phyloP scores from a whole-genome alignment of 495 filamentous ascomycete genomes.

The Niebla homalea region DNA sequence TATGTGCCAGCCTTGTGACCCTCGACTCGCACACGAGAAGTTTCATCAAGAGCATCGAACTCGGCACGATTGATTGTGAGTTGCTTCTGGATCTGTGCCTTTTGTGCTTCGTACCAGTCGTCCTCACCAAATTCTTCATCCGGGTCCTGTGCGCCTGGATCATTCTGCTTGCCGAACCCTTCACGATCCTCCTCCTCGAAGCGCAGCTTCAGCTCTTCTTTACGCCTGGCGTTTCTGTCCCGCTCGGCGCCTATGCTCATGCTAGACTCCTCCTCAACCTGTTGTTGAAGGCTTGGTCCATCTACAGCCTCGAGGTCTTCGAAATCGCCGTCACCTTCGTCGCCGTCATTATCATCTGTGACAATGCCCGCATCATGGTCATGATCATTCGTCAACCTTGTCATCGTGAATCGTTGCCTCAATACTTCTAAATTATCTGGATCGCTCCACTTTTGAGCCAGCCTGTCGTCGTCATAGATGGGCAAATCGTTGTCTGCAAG shows the following conservation, averaged over 20 bases:
- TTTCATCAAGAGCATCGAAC: constrained; percentile 71
- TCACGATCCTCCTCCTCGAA: constrained; percentile 97
- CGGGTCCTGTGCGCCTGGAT: constrained; percentile 40
- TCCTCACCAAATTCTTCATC: constrained; percentile 84
- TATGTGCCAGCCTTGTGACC: constrained; percentile 91
- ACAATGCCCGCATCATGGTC: constrained; percentile 32
- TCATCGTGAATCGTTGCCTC: constrained; percentile 57
- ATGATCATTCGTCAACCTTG: constrained; percentile 38
- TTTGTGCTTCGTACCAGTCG: constrained; percentile 96
- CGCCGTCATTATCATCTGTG: constrained; percentile 36
- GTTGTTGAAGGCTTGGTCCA: constrained; percentile 32
- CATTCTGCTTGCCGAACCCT: constrained; percentile 69
- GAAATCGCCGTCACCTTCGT: constrained; percentile 79
- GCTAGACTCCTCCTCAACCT: constrained; percentile 23
- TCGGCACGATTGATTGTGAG: constrained; percentile 87
- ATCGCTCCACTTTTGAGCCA: constrained; percentile 76
- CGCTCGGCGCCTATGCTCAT: constrained; percentile 65
- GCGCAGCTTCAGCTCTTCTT: constrained; percentile 84
- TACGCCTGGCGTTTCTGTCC: constrained; percentile 76
- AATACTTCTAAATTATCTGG: constrained; percentile 64
- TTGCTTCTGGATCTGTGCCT: constrained; percentile 88
- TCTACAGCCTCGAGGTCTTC: constrained; percentile 75
- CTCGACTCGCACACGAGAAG: constrained; percentile 67
- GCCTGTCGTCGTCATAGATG: constrained; percentile 59
- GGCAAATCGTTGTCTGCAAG: constrained; percentile 68